These are phyloP conservation scores for Rubia peregrina DNA, from an alignment of 305 asterid species.

Conservation along the genomic window DNA sequence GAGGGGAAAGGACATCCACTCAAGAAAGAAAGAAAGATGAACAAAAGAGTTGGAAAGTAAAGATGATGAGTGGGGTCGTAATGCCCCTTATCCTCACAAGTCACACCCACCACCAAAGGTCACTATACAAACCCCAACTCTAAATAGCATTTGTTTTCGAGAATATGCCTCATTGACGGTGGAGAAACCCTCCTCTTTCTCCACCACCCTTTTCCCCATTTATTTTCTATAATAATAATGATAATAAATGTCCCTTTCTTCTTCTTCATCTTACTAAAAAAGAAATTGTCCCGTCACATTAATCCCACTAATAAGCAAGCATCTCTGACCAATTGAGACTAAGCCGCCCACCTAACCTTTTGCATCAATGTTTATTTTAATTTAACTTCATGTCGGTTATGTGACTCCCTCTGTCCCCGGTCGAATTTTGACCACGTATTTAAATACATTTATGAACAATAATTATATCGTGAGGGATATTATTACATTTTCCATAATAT, in stretches of 20 bases:
- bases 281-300: constrained; percentile 11
- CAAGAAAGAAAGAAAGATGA: constrained; percentile 3
- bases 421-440: too few relatives aligned
- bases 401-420: too few relatives aligned
- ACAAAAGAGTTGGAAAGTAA: constrained; percentile 12
- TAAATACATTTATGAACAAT: too few relatives aligned
- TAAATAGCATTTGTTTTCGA: constrained; percentile 15
- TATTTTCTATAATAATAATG: not conserved
- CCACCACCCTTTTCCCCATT: constrained; percentile 33
- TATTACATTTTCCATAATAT: too few relatives aligned
- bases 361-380: too few relatives aligned
- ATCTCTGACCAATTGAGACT: constrained; percentile 16
- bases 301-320: constrained; percentile 24
- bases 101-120: constrained; percentile 50
- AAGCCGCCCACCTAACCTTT: constrained; percentile 10
- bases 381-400: too few relatives aligned
- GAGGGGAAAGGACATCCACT: constrained; percentile 19
- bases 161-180: constrained; percentile 67
- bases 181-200: constrained; percentile 29
- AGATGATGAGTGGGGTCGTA: constrained; percentile 34
- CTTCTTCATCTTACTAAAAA: not conserved
- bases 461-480: too few relatives aligned
- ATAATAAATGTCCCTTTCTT: too few relatives aligned
- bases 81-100: constrained; percentile 44
- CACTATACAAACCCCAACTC: constrained; percentile 16